These are phyloP conservation scores for Thinopyrum elongatum DNA, from an alignment of 176 grass and related monocot species.

Conservation along the genomic window DNA sequence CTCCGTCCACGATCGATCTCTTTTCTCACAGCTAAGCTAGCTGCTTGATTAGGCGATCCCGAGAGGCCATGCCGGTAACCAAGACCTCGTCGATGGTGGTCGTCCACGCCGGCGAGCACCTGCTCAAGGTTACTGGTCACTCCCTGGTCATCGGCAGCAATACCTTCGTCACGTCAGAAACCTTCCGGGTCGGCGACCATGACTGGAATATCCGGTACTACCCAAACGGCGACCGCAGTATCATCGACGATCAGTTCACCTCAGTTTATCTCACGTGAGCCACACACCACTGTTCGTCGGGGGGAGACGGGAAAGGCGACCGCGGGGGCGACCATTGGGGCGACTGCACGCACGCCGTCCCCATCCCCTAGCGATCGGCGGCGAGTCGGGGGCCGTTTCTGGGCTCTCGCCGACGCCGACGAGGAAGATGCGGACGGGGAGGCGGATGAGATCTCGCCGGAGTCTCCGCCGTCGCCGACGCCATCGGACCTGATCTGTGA, in stretches of 20 bases:
- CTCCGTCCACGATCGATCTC: background rate
- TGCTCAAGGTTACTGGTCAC: background rate
- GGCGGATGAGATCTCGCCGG: too few relatives aligned
- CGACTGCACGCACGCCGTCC: too few relatives aligned
- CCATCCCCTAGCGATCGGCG: too few relatives aligned
- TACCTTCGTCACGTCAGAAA: background rate
- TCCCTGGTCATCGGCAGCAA: background rate
- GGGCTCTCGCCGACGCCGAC: too few relatives aligned
- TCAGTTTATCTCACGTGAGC: background rate
- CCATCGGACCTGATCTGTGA: too few relatives aligned
- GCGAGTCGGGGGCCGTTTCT: too few relatives aligned
- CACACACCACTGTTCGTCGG: too few relatives aligned
- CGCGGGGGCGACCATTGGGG: too few relatives aligned
- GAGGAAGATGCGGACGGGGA: too few relatives aligned
- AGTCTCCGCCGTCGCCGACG: too few relatives aligned
- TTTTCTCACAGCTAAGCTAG: background rate
- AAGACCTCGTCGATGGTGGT: background rate
- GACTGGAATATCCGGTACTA: background rate
- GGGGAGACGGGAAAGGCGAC: too few relatives aligned
- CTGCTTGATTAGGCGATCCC: background rate
- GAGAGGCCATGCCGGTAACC: background rate
- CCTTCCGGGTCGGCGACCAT: background rate
- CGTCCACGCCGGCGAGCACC: background rate
- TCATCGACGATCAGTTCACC: background rate
- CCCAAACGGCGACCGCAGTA: background rate